Base-by-base conservation (phyloP, 441 rosid species). In the Sinapis alba region DNA sequence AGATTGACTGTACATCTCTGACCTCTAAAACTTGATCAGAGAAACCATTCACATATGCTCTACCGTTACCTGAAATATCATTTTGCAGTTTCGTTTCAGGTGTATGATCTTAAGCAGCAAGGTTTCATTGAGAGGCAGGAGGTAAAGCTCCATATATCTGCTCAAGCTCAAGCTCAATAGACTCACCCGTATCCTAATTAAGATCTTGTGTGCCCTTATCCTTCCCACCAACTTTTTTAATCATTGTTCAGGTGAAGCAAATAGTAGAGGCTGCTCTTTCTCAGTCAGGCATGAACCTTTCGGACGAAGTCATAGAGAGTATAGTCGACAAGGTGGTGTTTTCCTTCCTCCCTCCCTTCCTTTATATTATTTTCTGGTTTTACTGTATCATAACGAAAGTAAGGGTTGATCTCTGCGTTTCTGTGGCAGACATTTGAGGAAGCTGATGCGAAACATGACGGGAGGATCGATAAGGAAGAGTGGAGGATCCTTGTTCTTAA, bases 101-200 rank as follows among this genome's bases (percentile, higher is more conserved):
- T 93, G 43, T 89, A 91, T 79, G 94, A 93, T 88, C 84, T 91
- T 79, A 83, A 87, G 81, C 90, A 89, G 76, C 87, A 86, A 1
- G 97, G 98, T n/a, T 89, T 66, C 41, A 93, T 93, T 19, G 97
- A 88, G 74, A 83, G 89, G 65, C 91, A 91, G 71, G 21, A 86
- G 83, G 97, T 91, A 80, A 82, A 86, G 81, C 34, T 30, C 65
- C 57, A 51, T 65, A 59, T 47, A 23, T 50, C 16, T 45, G 53
- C 53, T 45, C 3, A 81, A 86, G 80, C 61, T 67, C 26, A n/a
- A 57, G 19, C 12, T 23, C 28, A 15, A 23, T 34, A 50, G 41
- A 7, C 61, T 19, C 62, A 19, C 32, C 38, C 4, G 20, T 3
- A n/a, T 7, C 18, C 4, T 20, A 32, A 9, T n/a, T n/a, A 62